Base-by-base conservation (phyloP, 371 early-diverging fungal genomes). In the Phascolomyces articulosus region DNA sequence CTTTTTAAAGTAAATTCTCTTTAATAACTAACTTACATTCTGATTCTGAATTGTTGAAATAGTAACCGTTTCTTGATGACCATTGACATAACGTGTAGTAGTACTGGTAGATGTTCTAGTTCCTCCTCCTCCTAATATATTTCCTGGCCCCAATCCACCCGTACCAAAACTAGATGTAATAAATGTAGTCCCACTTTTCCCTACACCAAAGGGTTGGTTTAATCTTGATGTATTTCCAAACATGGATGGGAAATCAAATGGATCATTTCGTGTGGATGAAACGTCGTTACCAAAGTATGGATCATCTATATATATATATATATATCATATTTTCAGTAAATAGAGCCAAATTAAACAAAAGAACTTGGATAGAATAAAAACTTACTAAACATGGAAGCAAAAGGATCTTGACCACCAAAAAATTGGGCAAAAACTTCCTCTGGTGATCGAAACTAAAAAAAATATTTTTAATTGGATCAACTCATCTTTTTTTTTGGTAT, bases 401-500 rank as follows among this genome's bases (percentile, higher is more conserved):
- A 62, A 16, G 62, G 40, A 38, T 62, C 47, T 15, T 24, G 54
- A 26, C 26, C 24, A 51, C 69, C 67, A 55, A 85, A 85, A 53
- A 85, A 78, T 15, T 67, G 60, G 4, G 71, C 72, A 65, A 85
- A 85, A n/a, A 85, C 72, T 23, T 85, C 81, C 31, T 78, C 70
- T 34, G 85, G 85, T 41, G 65, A 67, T 60, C 82, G 83, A 58
- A 82, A 85, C 82, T 84, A 65, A n/a, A 4, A 58, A 28, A 34
- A 13, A 29, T n/a, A n/a, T n/a, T n/a, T n/a, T n/a, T n/a, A n/a
- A n/a, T n/a, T n/a, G n/a, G n/a, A n/a, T n/a, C n/a, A n/a, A n/a
- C n/a, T n/a, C n/a, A n/a, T n/a, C n/a, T n/a, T n/a, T n/a, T n/a
- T n/a, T n/a, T n/a, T n/a, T n/a, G n/a, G n/a, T n/a, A n/a, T n/a